Conservation (phyloP, 2,329 filamentous ascomycete species). For the Trichophyton schoenleinii region DNA sequence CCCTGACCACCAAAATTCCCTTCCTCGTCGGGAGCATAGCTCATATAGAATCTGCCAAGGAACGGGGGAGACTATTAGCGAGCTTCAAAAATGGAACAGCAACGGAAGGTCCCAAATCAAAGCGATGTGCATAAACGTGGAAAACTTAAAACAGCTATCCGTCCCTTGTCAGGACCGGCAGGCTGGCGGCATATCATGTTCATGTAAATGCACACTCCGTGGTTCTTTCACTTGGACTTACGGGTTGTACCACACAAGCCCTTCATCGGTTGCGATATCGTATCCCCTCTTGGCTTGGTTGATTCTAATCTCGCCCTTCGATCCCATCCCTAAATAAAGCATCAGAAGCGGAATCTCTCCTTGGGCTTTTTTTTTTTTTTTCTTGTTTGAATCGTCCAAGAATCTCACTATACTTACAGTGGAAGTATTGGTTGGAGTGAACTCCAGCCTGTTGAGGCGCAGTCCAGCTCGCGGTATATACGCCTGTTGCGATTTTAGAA, state of each 20-base stretch:
- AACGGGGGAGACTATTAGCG: neutral
- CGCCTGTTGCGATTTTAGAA: constrained; percentile 63
- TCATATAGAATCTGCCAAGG: constrained; percentile 63
- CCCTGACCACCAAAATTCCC: constrained; percentile 86
- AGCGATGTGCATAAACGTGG: neutral
- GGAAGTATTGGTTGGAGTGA: constrained; percentile 96
- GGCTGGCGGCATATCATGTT: neutral
- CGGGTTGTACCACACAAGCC: constrained; percentile 78
- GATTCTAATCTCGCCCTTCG: constrained; percentile 71
- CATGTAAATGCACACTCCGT: neutral
- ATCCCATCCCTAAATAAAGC: constrained; percentile 51
- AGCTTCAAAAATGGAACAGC: neutral
- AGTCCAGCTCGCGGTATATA: constrained; percentile 92
- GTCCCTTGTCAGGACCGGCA: neutral
- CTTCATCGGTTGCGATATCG: constrained; percentile 75
- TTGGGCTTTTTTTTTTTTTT: neutral
- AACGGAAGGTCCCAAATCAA: neutral
- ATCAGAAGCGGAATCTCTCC: neutral
- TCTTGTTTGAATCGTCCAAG: neutral
- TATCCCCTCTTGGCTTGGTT: constrained; percentile 93
- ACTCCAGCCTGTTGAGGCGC: constrained; percentile 85
- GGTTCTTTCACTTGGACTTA: constrained; percentile 25
- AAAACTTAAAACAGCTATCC: neutral
- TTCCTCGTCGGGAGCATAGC: constrained; percentile 85
- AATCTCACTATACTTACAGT: constrained; percentile 40